A percentile compares a stretch with the other conserved stretches of the same genome.
phyloP scores from a whole-genome alignment of 2,329 filamentous ascomycete genomes.

The Aspergillus ochraceoroseus region DNA sequence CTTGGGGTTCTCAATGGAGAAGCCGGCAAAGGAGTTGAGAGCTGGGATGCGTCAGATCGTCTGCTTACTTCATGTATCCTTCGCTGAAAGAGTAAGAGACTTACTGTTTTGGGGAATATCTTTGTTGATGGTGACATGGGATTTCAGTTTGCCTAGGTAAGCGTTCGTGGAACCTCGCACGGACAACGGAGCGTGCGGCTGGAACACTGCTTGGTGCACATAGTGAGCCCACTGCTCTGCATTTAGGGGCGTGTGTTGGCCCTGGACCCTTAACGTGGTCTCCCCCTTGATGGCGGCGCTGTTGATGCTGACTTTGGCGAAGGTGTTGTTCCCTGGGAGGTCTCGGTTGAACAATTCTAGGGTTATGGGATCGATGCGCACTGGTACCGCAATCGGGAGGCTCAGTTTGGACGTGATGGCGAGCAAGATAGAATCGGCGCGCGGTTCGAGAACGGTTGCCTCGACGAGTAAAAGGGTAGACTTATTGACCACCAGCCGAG shows the following conservation, averaged over 20 bases:
- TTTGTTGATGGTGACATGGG: constrained; percentile 35
- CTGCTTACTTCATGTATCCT: background rate
- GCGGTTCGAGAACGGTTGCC: constrained; percentile 34
- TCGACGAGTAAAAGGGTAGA: constrained; percentile 36
- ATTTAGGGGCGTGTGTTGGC: constrained; percentile 28
- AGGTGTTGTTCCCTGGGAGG: constrained; percentile 27
- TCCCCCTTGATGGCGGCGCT: constrained; percentile 33
- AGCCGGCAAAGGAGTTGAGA: constrained; percentile 50
- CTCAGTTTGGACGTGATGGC: constrained; percentile 35
- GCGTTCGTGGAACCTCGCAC: constrained; percentile 29
- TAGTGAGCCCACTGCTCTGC: constrained; percentile 29
- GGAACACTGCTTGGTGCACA: constrained; percentile 32
- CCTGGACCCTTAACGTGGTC: constrained; percentile 28
- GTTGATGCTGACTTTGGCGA: constrained; percentile 24
- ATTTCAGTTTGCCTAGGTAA: constrained; percentile 32
- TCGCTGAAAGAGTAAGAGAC: constrained; percentile 2
- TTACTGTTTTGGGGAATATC: constrained; percentile 34
- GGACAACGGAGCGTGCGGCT: constrained; percentile 24
- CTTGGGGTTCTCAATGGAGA: constrained; percentile 46
- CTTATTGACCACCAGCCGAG: constrained; percentile 38
- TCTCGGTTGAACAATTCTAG: constrained; percentile 35
- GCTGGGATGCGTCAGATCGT: constrained; percentile 34
- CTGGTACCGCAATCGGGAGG: constrained; percentile 34
- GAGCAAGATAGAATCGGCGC: constrained; percentile 31
- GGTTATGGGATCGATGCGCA: constrained; percentile 35